phyloP scores from a whole-genome alignment of 2,329 filamentous ascomycete species.

The Alternaria atra region DNA sequence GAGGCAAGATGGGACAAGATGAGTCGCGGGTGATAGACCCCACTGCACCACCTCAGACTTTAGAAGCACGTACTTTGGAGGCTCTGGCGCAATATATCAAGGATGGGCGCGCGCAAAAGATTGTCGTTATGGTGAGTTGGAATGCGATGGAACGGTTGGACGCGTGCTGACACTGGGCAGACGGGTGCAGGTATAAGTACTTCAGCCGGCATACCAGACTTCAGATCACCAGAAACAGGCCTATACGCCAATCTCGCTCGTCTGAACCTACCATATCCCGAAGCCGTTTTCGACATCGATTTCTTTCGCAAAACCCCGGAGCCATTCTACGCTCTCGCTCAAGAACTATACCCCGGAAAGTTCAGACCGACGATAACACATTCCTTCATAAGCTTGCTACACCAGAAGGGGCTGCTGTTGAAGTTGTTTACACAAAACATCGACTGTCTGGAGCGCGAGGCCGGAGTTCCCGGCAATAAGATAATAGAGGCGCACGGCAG shows the following conservation, averaged over 20 bases:
- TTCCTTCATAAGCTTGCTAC: slow-evolving; percentile 83
- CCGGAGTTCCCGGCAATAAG: slow-evolving; percentile 80
- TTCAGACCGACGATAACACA: slow-evolving; percentile 91
- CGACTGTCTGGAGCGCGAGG: slow-evolving; percentile 88
- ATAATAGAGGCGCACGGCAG: slow-evolving; percentile 96
- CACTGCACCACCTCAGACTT: slow-evolving; percentile 68
- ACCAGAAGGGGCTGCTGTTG: slow-evolving; percentile 78
- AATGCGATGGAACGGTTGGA: background rate
- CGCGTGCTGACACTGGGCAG: slow-evolving; percentile 34
- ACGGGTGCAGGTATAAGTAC: slow-evolving; percentile 91
- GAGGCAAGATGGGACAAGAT: slow-evolving; percentile 83
- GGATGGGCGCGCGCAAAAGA: slow-evolving; percentile 69
- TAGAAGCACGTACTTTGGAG: slow-evolving; percentile 74
- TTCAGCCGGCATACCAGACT: slow-evolving; percentile 82
- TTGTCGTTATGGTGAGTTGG: slow-evolving; percentile 77
- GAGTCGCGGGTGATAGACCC: slow-evolving; percentile 76
- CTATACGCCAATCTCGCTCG: slow-evolving; percentile 91
- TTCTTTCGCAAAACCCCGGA: slow-evolving; percentile 86
- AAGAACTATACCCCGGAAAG: slow-evolving; percentile 89
- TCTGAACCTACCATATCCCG: slow-evolving; percentile 84
- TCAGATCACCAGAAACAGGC: slow-evolving; percentile 90
- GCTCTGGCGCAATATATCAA: slow-evolving; percentile 84
- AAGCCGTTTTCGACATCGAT: slow-evolving; percentile 91
- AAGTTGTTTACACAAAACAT: slow-evolving; percentile 98
- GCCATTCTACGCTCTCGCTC: slow-evolving; percentile 91